Percentiles rank a stretch among this genome's conserved stretches.
Conservation (phyloP, 1,139 yeast genomes). For the Taphrina communis region DNA sequence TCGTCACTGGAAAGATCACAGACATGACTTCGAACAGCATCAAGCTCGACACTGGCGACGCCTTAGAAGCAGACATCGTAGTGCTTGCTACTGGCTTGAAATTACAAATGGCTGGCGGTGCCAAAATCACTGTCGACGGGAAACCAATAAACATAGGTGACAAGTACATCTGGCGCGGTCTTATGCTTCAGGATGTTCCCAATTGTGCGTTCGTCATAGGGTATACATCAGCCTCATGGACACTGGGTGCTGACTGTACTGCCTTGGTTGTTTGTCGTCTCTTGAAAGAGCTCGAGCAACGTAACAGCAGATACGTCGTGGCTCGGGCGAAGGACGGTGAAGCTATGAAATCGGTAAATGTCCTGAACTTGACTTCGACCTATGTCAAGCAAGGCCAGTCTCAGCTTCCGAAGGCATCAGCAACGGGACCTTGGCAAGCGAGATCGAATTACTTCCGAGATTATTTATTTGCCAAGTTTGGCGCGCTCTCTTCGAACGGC, state of each 20-base stretch:
- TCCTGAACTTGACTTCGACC: slow-evolving; percentile 30
- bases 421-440: slow-evolving; percentile 32
- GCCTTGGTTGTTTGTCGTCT: slow-evolving; percentile 35
- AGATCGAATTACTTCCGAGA: slow-evolving; percentile 31
- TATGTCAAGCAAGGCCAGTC: slow-evolving; percentile 10
- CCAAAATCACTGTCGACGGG: slow-evolving; percentile 26
- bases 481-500: slow-evolving; percentile 11
- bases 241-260: slow-evolving; percentile 37
- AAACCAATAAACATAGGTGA: slow-evolving; percentile 21
- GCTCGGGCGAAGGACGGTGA: slow-evolving; percentile 12
- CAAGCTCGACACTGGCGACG: slow-evolving; percentile 54
- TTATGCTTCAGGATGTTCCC: slow-evolving; percentile 32
- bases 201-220: slow-evolving; percentile 27
- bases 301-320: neutral
- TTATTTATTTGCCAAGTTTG: slow-evolving; percentile 18
- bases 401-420: slow-evolving; percentile 30
- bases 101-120: slow-evolving; percentile 29
- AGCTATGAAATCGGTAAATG: slow-evolving; percentile 6
- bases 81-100: slow-evolving; percentile 57
- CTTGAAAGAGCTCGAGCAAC: slow-evolving; percentile 9
- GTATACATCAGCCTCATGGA: slow-evolving; percentile 37
- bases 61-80: slow-evolving; percentile 53
- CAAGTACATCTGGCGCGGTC: slow-evolving; percentile 33
- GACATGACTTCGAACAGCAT: slow-evolving; percentile 54
- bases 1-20: slow-evolving; percentile 53